phyloP scores from a whole-genome alignment of 495 filamentous ascomycete genomes.

The Penicillium macrosclerotiorum region DNA sequence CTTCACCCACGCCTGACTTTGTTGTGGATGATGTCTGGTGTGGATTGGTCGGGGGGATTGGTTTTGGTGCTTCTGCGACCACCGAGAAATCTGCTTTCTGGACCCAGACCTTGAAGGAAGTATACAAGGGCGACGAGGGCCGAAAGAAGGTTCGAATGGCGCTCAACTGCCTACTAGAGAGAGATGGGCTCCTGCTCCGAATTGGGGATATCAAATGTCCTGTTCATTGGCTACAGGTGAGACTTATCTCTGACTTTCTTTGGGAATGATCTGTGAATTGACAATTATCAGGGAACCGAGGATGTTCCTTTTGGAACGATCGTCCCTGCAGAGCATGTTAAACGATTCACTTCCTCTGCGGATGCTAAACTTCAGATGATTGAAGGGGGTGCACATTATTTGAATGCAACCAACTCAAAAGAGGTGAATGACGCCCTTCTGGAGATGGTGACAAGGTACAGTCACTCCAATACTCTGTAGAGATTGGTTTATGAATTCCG shows the following conservation, averaged over 20 bases:
- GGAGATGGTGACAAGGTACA: constrained; percentile 11
- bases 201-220: constrained; percentile 57
- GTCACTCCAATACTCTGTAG: no score
- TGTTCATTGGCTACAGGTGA: constrained; percentile 61
- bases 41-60: constrained; percentile 53
- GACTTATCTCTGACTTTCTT: constrained; percentile 6
- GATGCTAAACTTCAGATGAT: constrained; percentile 49
- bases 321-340: constrained; percentile 56
- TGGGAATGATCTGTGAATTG: neutral
- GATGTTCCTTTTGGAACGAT: no score
- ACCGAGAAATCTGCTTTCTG: constrained; percentile 47
- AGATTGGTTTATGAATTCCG: no score
- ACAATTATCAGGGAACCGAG: constrained; percentile 48
- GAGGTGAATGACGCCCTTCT: constrained; percentile 11
- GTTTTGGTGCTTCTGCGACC: constrained; percentile 47
- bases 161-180: constrained; percentile 52
- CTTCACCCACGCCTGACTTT: constrained; percentile 47
- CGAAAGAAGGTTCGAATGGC: constrained; percentile 55
- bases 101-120: constrained; percentile 48
- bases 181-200: constrained; percentile 56
- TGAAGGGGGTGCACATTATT: constrained; percentile 56
- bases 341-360: constrained; percentile 51
- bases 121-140: constrained; percentile 60
- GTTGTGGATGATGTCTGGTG: constrained; percentile 53
- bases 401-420: constrained; percentile 41